A percentile compares a stretch with the other conserved stretches of the same genome.
These are phyloP conservation scores for Venustampulla echinocandica DNA, from an alignment of 495 filamentous ascomycete species.

Conservation along the genomic window DNA sequence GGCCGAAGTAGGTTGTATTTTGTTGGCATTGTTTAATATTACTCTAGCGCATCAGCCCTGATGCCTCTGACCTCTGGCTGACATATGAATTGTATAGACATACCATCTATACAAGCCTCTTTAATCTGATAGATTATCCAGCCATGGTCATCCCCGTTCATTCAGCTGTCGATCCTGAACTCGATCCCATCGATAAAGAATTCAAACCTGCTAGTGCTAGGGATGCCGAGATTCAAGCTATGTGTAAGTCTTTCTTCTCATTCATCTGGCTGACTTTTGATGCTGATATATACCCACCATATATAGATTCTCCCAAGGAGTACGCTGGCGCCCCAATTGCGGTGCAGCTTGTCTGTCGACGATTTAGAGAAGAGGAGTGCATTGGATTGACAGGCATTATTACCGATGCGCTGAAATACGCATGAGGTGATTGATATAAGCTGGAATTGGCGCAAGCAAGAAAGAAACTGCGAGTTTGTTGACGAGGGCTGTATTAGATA, in stretches of 20 bases:
- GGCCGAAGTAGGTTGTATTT: neutral
- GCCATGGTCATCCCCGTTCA: slow-evolving; percentile 44
- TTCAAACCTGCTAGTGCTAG: slow-evolving; percentile 18
- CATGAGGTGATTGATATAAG: too few species aligned
- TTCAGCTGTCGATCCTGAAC: slow-evolving; percentile 11
- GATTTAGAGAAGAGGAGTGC: slow-evolving; percentile 35
- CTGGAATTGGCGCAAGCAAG: too few species aligned
- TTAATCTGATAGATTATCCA: slow-evolving; percentile 63
- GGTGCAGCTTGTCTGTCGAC: slow-evolving; percentile 35
- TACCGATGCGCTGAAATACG: neutral
- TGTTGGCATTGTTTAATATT: slow-evolving; percentile 1
- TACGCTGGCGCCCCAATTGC: slow-evolving; percentile 38
- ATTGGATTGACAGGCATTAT: neutral
- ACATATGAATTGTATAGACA: slow-evolving; percentile 41
- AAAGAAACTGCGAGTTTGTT: too few species aligned
- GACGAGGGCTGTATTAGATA: too few species aligned
- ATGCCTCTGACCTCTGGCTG: too few species aligned
- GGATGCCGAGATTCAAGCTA: slow-evolving; percentile 3
- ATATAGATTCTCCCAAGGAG: slow-evolving; percentile 27
- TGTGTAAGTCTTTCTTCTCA: slow-evolving; percentile 5
- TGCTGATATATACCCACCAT: too few species aligned
- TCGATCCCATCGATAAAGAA: slow-evolving; percentile 27
- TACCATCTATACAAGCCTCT: slow-evolving; percentile 58
- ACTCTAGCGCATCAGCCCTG: too few species aligned
- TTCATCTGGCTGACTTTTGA: too few species aligned